Percentiles rank a stretch among this genome's conserved stretches.
Evolutionary conservation across 2,329 filamentous ascomycete genomes (phyloP).

Genomic region (Westerdykella aurantiaca): DNA sequence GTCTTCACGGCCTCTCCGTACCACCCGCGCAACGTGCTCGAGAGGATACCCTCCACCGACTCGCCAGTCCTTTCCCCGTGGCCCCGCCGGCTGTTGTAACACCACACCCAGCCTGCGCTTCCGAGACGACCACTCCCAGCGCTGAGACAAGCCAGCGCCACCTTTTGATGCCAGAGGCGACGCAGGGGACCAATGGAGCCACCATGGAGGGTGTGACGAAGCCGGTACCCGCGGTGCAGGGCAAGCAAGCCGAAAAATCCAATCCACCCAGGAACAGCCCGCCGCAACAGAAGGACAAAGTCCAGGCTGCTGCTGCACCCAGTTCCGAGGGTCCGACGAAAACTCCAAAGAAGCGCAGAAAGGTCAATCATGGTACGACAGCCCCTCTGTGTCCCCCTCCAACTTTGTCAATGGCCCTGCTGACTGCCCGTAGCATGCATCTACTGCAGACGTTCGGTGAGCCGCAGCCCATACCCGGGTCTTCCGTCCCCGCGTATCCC

Average conservation of each 20-base stretch:
- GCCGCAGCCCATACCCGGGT: slow-evolving; percentile 24
- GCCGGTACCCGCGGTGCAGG: slow-evolving; percentile 24
- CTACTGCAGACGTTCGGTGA: slow-evolving; percentile 49
- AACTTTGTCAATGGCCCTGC: slow-evolving; percentile 18
- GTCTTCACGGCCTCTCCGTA: slow-evolving; percentile 10
- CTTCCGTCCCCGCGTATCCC: slow-evolving; percentile 14
- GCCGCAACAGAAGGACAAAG: slow-evolving; percentile 22
- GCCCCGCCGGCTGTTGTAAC: slow-evolving; percentile 19
- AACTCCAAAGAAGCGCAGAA: slow-evolving; percentile 46
- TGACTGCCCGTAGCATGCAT: slow-evolving; percentile 43
- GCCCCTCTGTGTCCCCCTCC: slow-evolving; percentile 17
- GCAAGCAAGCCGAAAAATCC: slow-evolving; percentile 21
- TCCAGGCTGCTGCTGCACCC: slow-evolving; percentile 16
- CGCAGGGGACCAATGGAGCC: slow-evolving; percentile 35
- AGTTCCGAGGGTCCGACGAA: slow-evolving; percentile 28
- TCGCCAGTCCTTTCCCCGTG: slow-evolving; percentile 13
- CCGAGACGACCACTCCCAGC: slow-evolving; percentile 22
- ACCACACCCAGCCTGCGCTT: slow-evolving; percentile 17
- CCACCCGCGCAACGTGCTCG: slow-evolving; percentile 25
- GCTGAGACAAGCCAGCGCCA: slow-evolving; percentile 23
- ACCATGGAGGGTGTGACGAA: slow-evolving; percentile 29
- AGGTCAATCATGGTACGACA: slow-evolving; percentile 48
- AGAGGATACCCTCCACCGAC: slow-evolving; percentile 8
- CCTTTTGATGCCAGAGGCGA: slow-evolving; percentile 36
- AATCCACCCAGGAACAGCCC: slow-evolving; percentile 22